Percentiles rank a stretch among this genome's conserved stretches.
Evolutionary conservation across 2,329 filamentous ascomycete species (phyloP).

Genomic region (Beauveria asiatica): DNA sequence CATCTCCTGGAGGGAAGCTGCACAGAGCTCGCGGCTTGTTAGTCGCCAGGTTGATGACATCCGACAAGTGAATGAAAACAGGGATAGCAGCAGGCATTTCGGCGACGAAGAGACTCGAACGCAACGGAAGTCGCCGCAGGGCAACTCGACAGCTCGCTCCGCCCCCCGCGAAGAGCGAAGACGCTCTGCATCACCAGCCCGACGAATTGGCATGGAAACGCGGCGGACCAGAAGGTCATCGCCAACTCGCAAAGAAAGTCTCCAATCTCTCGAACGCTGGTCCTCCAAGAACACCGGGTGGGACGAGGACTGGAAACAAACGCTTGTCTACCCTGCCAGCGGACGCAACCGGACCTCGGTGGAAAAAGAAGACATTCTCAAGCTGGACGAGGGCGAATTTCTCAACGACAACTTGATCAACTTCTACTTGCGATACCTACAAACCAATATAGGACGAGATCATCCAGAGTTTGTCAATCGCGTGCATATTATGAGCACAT

Average conservation of each 20-base stretch:
- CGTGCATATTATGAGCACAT: slow-evolving; percentile 87
- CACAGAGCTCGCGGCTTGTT: not conserved
- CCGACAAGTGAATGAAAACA: not conserved
- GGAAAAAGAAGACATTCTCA: slow-evolving; percentile 61
- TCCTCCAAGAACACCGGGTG: slow-evolving; percentile 42
- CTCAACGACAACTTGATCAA: slow-evolving; percentile 88
- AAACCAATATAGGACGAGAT: slow-evolving; percentile 48
- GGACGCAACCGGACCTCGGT: slow-evolving; percentile 57
- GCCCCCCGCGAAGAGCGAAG: not conserved
- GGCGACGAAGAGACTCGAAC: not conserved
- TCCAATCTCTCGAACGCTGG: slow-evolving; percentile 33
- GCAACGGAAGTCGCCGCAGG: not conserved
- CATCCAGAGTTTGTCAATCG: slow-evolving; percentile 49
- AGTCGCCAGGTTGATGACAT: not conserved
- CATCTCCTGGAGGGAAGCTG: not conserved
- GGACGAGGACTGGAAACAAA: slow-evolving; percentile 44
- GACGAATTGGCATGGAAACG: slow-evolving; percentile 13
- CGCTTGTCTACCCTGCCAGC: slow-evolving; percentile 52
- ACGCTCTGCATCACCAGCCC: not conserved
- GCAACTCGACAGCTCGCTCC: slow-evolving; percentile 11
- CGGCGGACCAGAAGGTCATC: slow-evolving; percentile 20
- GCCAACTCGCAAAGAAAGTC: slow-evolving; percentile 8
- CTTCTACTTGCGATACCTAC: slow-evolving; percentile 74
- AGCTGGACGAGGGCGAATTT: slow-evolving; percentile 76
- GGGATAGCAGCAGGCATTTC: not conserved